Evolutionary conservation across 768 basidiomycete genomes (phyloP).

Genomic region (Cystobasidium onofrii): DNA sequence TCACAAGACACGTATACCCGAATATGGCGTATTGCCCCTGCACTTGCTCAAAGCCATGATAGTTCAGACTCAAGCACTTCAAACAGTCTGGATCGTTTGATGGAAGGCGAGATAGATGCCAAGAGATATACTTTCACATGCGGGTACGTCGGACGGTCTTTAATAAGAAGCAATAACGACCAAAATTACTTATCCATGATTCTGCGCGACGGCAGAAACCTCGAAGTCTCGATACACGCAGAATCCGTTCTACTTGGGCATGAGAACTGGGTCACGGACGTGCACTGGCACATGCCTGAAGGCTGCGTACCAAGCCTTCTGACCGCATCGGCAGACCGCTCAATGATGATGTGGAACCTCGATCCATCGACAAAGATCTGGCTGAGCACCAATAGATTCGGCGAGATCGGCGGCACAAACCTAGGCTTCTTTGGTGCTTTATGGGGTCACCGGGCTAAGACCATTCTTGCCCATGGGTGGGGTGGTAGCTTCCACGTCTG

Average conservation of each 20-base stretch:
- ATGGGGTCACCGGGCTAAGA: constrained; percentile 60
- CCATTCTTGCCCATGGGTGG: constrained; percentile 84
- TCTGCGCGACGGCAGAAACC: neutral
- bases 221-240: constrained; percentile 65
- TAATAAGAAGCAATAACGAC: neutral
- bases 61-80: constrained; percentile 33
- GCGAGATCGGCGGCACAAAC: constrained; percentile 76
- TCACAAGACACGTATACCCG: constrained; percentile 92
- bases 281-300: constrained; percentile 56
- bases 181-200: neutral
- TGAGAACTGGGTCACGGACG: constrained; percentile 78
- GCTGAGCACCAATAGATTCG: constrained; percentile 84
- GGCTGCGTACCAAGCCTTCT: constrained; percentile 52
- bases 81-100: constrained; percentile 33
- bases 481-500: constrained; percentile 88
- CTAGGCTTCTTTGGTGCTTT: constrained; percentile 87
- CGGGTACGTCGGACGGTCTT: constrained; percentile 17
- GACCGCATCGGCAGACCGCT: constrained; percentile 92
- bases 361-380: constrained; percentile 64
- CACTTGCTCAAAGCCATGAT: neutral
- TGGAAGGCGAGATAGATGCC: constrained; percentile 65
- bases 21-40: constrained; percentile 69
- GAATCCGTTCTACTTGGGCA: constrained; percentile 95
- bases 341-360: constrained; percentile 87
- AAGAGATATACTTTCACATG: constrained; percentile 70